These are phyloP conservation scores for Ceratorhiza oryzae-sativae DNA, from an alignment of 1,284 basidiomycete genomes.

Conservation along the genomic window DNA sequence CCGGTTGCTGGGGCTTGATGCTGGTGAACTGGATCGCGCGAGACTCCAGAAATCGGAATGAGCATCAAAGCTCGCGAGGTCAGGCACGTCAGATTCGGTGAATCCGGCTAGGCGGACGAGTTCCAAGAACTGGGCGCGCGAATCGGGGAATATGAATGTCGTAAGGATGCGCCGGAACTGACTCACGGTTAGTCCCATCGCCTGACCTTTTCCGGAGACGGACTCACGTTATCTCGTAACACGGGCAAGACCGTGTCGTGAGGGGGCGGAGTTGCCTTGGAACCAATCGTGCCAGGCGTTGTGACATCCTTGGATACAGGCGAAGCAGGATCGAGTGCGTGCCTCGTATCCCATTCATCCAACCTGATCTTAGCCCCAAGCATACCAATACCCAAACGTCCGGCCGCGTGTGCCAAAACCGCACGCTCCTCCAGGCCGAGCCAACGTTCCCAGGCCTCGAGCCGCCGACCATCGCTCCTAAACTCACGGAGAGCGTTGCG, in stretches of 20 bases:
- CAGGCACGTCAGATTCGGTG: conserved; percentile 3
- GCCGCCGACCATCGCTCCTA: conserved; percentile 68
- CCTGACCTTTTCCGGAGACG: neutral
- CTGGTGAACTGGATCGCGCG: neutral
- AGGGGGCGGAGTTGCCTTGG: neutral
- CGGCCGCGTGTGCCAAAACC: conserved; percentile 17
- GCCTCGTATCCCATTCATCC: conserved; percentile 12
- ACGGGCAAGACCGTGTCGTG: conserved; percentile 54
- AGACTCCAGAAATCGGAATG: conserved; percentile 38
- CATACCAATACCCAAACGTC: conserved; percentile 11
- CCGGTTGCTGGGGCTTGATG: neutral
- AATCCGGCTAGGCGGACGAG: conserved; percentile 52
- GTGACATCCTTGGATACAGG: neutral
- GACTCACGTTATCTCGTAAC: conserved; percentile 66
- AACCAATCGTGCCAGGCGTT: neutral
- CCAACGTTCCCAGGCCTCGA: conserved; percentile 77
- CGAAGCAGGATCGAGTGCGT: conserved; percentile 17
- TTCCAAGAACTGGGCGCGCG: conserved; percentile 65
- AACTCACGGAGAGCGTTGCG: conserved; percentile 60
- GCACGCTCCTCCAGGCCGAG: conserved; percentile 49
- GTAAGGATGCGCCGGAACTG: conserved; percentile 65
- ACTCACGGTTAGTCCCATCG: conserved; percentile 18
- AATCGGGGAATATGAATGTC: conserved; percentile 73
- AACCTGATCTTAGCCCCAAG: conserved; percentile 1
- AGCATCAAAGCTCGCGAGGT: conserved; percentile 10